Conservation (phyloP, 306 rosid species). For the Ceratonia siliqua region DNA sequence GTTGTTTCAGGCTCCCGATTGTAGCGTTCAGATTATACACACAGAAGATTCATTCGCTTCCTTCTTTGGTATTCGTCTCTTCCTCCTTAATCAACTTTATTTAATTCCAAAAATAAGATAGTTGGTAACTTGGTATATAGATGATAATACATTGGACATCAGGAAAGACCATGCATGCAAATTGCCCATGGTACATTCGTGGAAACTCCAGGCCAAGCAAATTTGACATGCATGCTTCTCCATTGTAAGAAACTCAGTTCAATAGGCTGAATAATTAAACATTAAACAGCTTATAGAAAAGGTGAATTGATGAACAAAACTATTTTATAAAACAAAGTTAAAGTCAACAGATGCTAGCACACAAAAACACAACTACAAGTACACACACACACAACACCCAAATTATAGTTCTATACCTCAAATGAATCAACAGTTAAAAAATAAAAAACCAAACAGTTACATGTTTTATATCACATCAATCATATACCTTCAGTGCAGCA, state of each 20-base stretch:
- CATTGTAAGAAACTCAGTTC: conserved; percentile 19
- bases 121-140: conserved; percentile 10
- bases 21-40: too few relatives aligned
- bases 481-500: conserved; percentile 84
- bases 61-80: too few relatives aligned
- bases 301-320: not conserved
- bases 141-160: conserved; percentile 1
- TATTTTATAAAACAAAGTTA: conserved; percentile 15
- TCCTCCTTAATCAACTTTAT: too few relatives aligned
- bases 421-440: not conserved
- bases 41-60: too few relatives aligned
- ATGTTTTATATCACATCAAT: conserved; percentile 28
- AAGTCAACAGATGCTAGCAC: conserved; percentile 15
- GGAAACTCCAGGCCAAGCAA: conserved; percentile 25
- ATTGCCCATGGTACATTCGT: conserved; percentile 15
- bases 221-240: conserved; percentile 25
- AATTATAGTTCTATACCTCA: not conserved
- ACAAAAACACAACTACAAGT: not conserved
- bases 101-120: conserved; percentile 6
- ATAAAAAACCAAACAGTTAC: not conserved
- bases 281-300: conserved; percentile 26
- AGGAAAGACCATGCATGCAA: conserved; percentile 28
- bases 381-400: not conserved
- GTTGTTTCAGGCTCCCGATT: too few relatives aligned
- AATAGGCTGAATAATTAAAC: conserved; percentile 26